Conservation (phyloP, 805 yeast genomes). For the Myxozyma udenii region DNA sequence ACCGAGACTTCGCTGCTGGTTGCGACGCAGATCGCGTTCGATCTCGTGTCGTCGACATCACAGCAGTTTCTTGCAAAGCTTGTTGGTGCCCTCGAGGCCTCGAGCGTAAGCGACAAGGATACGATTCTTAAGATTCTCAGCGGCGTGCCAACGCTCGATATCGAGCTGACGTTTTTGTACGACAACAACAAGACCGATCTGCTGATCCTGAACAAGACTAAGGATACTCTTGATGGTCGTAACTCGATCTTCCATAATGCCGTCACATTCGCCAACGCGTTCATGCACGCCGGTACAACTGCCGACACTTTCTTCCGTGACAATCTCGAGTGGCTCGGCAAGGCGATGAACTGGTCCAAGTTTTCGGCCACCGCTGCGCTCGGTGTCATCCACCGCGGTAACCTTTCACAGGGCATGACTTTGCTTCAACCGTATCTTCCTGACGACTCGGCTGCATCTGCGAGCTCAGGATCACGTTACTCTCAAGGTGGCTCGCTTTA, state of each 20-base stretch:
- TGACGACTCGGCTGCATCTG: constrained; percentile 49
- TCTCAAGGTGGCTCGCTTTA: constrained; percentile 94
- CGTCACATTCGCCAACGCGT: constrained; percentile 89
- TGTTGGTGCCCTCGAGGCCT: constrained; percentile 39
- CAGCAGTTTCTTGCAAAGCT: constrained; percentile 73
- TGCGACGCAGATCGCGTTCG: constrained; percentile 93
- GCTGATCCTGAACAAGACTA: constrained; percentile 75
- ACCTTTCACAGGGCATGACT: constrained; percentile 82
- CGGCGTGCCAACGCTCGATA: constrained; percentile 93
- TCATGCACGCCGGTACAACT: constrained; percentile 93
- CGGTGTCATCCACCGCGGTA: constrained; percentile 96
- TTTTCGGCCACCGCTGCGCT: constrained; percentile 96
- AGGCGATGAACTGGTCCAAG: constrained; percentile 98
- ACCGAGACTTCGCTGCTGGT: constrained; percentile 50
- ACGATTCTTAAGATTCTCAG: constrained; percentile 67
- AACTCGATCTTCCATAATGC: constrained; percentile 94
- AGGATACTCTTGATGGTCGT: constrained; percentile 80
- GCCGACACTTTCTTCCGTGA: constrained; percentile 88
- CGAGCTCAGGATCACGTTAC: constrained; percentile 42
- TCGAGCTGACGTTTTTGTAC: constrained; percentile 80
- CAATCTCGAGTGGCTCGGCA: constrained; percentile 92
- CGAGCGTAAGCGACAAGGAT: constrained; percentile 27
- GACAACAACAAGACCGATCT: constrained; percentile 85
- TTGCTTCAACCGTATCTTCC: constrained; percentile 90
- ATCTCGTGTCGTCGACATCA: constrained; percentile 84